Conservation (phyloP, 1,139 yeast species). For the Sugiyamaella novakii region DNA sequence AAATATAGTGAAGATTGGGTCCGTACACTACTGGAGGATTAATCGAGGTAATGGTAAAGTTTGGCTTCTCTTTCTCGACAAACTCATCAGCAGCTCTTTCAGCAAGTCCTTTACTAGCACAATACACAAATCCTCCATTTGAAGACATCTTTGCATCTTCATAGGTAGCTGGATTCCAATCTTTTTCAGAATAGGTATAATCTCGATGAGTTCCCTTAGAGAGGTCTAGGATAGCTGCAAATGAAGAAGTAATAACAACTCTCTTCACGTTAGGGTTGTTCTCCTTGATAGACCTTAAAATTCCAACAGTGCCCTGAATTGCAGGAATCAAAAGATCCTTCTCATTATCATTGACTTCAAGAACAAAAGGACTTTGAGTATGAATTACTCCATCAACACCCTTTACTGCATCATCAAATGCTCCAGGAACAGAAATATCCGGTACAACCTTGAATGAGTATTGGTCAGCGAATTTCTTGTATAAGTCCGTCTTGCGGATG, state of each 20-base stretch:
- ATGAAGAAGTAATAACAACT: constrained; percentile 57
- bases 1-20: constrained; percentile 43
- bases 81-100: constrained; percentile 51
- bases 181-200: constrained; percentile 14
- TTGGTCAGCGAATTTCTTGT: constrained; percentile 26
- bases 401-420: constrained; percentile 55
- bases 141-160: constrained; percentile 7
- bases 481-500: background rate
- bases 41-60: constrained; percentile 47
- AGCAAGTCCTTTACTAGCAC: constrained; percentile 34
- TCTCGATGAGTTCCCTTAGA: constrained; percentile 18
- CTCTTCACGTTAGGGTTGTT: constrained; percentile 51
- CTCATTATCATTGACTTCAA: constrained; percentile 37
- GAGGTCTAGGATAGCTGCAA: constrained; percentile 45
- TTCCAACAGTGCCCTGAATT: constrained; percentile 50
- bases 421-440: constrained; percentile 51
- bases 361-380: constrained; percentile 59
- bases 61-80: constrained; percentile 42
- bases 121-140: constrained; percentile 3
- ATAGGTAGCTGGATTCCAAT: constrained; percentile 17
- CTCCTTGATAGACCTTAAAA: constrained; percentile 46
- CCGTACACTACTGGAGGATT: constrained; percentile 56
- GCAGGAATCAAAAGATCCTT: constrained; percentile 49
- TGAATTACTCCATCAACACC: constrained; percentile 58
- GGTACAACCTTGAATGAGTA: constrained; percentile 52